Conservation (phyloP, 2,329 filamentous ascomycete species). For the Fusarium musae region DNA sequence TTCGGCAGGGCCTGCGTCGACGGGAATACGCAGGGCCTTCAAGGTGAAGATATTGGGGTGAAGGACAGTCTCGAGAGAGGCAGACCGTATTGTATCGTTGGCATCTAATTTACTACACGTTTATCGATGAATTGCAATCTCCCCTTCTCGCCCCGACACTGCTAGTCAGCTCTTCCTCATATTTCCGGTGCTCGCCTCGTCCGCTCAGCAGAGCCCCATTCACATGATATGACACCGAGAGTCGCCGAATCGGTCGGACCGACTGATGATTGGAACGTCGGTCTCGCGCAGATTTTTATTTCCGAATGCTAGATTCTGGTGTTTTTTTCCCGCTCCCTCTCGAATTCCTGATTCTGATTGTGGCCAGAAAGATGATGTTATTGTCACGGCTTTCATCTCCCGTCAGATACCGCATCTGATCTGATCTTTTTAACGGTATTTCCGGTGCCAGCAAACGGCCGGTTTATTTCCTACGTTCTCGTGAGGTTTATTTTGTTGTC, state of each 20-base stretch:
- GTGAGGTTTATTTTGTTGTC: not conserved
- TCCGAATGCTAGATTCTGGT: slow-evolving; percentile 19
- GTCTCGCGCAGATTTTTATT: slow-evolving; percentile 21
- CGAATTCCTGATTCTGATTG: not conserved
- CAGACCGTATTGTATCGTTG: not conserved
- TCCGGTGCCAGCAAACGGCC: not conserved
- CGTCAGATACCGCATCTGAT: slow-evolving; percentile 19
- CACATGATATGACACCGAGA: slow-evolving; percentile 31
- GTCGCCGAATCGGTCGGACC: slow-evolving; percentile 28
- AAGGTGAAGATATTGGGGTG: not conserved
- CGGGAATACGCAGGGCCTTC: not conserved
- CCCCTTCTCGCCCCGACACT: not conserved
- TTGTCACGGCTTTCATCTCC: slow-evolving; percentile 22
- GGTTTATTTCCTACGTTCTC: not conserved
- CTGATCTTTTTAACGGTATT: slow-evolving; percentile 18
- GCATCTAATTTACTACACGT: not conserved
- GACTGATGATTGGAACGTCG: slow-evolving; percentile 29
- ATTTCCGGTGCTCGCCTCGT: slow-evolving; percentile 28
- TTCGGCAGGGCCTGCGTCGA: slow-evolving; percentile 9
- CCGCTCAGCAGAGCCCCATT: slow-evolving; percentile 23
- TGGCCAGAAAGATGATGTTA: slow-evolving; percentile 23
- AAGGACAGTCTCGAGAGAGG: not conserved
- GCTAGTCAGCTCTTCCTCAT: slow-evolving; percentile 22
- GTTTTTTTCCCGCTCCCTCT: not conserved
- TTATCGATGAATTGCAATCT: not conserved